A percentile compares a stretch with the other conserved stretches of the same genome.
These are phyloP conservation scores for Vaccinium vitisidaea DNA, from an alignment of 148 eudicot genomes.

Conservation along the genomic window DNA sequence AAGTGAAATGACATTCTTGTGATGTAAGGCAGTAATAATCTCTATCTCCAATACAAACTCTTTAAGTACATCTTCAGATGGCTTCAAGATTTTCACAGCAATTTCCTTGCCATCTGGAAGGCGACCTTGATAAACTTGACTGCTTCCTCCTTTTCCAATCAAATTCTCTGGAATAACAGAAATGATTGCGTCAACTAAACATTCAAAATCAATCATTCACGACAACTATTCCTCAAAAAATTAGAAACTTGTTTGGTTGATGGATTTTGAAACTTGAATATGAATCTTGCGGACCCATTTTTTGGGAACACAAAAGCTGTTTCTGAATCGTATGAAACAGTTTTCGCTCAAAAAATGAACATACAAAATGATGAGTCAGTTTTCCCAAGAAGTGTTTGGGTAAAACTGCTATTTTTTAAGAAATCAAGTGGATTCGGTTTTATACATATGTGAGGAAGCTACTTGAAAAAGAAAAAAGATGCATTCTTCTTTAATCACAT, in stretches of 20 bases:
- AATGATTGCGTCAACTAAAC: conserved; percentile 1
- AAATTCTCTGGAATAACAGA: conserved; percentile 54
- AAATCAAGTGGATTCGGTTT: neutral
- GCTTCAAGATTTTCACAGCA: conserved; percentile 84
- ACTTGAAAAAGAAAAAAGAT: neutral
- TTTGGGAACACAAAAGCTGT: neutral
- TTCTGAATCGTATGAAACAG: neutral
- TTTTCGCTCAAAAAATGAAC: neutral
- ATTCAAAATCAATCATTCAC: neutral
- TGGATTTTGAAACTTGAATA: neutral
- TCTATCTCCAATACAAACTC: conserved; percentile 84
- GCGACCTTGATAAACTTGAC: conserved; percentile 73
- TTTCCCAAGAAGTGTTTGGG: neutral
- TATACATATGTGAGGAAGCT: neutral
- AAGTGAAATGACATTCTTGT: conserved; percentile 76
- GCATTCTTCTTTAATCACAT: neutral
- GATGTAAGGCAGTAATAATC: conserved; percentile 68
- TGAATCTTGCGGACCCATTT: neutral
- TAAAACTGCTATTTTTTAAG: neutral
- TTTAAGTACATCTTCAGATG: conserved; percentile 52
- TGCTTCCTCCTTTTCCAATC: conserved; percentile 94
- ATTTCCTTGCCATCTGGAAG: conserved; percentile 74
- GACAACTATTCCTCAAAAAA: neutral
- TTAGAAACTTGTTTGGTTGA: neutral
- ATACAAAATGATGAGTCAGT: neutral